Base-by-base conservation (phyloP, 306 rosid species). In the Cicer bijugum region DNA sequence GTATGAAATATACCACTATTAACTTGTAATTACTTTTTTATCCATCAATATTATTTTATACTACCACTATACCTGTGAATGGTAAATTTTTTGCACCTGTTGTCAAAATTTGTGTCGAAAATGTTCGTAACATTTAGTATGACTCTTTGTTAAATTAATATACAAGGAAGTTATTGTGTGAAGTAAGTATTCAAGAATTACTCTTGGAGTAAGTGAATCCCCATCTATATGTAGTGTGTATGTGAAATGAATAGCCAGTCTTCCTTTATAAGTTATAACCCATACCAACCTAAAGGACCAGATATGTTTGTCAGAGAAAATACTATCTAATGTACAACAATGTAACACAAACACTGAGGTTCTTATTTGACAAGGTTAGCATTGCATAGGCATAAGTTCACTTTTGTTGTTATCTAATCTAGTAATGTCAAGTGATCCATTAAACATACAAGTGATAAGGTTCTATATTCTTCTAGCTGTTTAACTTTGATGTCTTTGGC, bases 401-500 rank as follows among this genome's bases (percentile, higher is more conserved):
- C 55, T 50, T 58, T 47, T 60, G 63, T 38, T 46, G 67, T 77
- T 77, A 58, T 60, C 57, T 61, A 52, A 71, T 62, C n/a, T 23
- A 28, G 64, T 58, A 58, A 28, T 33, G 40, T 28, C 42, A 61
- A 60, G 69, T 51, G 74, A 69, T 68, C 55, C 45, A 53, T 74
- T n/a, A 74, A 47, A 62, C 52, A 40, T 69, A 78, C 43, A 63
- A 9, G 12, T 33, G 66, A 46, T 64, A 9, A 28, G 50, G 62
- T 70, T 70, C 33, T 58, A 66, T 33, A 64, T n/a, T 48, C 14
- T 66, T 70, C 53, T 46, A 66, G 48, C 69, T 47, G 62, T 69
- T 51, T 76, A 59, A 48, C 14, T 74, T 63, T 55, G 69, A 62
- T 17, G 82, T 57, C 60, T 67, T 75, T 64, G 77, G 67, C 51